Evolutionary conservation across 345 rosid species (phyloP).

Genomic region (Linum trigynum): DNA sequence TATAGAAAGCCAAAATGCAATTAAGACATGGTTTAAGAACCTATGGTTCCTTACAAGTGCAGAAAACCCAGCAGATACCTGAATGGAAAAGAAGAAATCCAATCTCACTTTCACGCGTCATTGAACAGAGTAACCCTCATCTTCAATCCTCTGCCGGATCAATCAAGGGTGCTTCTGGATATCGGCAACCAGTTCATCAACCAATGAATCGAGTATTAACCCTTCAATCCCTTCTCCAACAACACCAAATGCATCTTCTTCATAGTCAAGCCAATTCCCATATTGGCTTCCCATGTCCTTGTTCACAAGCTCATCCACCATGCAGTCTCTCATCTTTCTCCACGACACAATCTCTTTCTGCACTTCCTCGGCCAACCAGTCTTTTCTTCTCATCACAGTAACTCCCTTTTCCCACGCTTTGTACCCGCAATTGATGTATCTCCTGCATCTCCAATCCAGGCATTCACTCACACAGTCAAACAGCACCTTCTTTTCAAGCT

Average conservation of each 20-base stretch:
- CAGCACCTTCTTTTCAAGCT: conserved; percentile 44
- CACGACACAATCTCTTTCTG: conserved; percentile 56
- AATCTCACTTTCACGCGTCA: background rate
- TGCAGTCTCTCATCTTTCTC: conserved; percentile 63
- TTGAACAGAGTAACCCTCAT: background rate
- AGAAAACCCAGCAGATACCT: background rate
- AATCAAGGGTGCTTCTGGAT: background rate
- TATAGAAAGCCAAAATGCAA: no score
- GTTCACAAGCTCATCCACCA: conserved; percentile 89
- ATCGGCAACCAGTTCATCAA: conserved; percentile 57
- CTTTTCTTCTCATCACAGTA: conserved; percentile 41
- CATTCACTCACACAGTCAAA: conserved; percentile 73
- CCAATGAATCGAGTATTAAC: conserved; percentile 43
- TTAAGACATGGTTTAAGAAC: background rate
- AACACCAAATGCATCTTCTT: conserved; percentile 50
- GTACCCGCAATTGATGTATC: conserved; percentile 43
- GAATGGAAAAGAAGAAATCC: background rate
- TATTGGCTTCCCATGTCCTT: conserved; percentile 73
- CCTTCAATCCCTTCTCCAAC: conserved; percentile 53
- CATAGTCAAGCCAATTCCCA: conserved; percentile 78
- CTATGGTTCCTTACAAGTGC: background rate
- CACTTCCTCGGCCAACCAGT: conserved; percentile 54
- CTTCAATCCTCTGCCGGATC: background rate
- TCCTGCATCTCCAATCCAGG: conserved; percentile 50
- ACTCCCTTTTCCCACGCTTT: conserved; percentile 45